A percentile compares a stretch with the other conserved stretches of the same genome.
Conservation (phyloP, 1,139 yeast genomes). For the Meyerozyma athensensis region DNA sequence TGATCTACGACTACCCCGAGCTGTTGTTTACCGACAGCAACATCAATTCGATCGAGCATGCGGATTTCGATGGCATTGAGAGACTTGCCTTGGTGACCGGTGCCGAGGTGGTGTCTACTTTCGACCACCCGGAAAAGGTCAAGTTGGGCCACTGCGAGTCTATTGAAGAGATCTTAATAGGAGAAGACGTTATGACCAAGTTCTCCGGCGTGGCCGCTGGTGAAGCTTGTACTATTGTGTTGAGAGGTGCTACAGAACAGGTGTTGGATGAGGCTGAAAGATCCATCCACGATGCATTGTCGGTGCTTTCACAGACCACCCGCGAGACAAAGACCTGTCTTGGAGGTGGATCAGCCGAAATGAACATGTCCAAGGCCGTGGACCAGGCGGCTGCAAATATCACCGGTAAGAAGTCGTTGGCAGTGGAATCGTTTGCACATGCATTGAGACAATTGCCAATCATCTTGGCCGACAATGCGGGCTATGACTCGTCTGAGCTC, state of each 20-base stretch:
- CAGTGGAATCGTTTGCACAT: conserved; percentile 89
- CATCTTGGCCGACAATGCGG: conserved; percentile 94
- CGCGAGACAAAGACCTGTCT: conserved; percentile 90
- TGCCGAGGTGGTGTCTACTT: conserved; percentile 96
- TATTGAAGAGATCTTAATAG: conserved; percentile 89
- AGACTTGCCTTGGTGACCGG: conserved; percentile 95
- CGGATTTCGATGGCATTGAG: conserved; percentile 97
- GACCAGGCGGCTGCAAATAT: conserved; percentile 93
- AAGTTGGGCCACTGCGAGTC: conserved; percentile 83
- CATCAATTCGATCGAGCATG: conserved; percentile 93
- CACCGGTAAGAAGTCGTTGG: conserved; percentile 89
- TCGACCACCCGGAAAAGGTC: conserved; percentile 85
- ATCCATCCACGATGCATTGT: conserved; percentile 93
- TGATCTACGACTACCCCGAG: conserved; percentile 97
- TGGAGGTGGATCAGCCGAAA: conserved; percentile 98
- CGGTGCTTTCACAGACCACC: conserved; percentile 93
- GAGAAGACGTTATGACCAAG: conserved; percentile 81
- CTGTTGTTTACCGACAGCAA: conserved; percentile 84
- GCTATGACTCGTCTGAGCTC: conserved; percentile 88
- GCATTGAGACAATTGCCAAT: conserved; percentile 95
- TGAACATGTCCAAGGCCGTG: conserved; percentile 97
- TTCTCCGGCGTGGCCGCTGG: conserved; percentile 95
- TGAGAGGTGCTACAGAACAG: conserved; percentile 96
- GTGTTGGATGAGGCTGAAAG: conserved; percentile 96
- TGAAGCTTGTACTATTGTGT: conserved; percentile 92